These are phyloP conservation scores for Ganoderma leucocontextum DNA, from an alignment of 1,284 basidiomycete genomes.

Conservation along the genomic window DNA sequence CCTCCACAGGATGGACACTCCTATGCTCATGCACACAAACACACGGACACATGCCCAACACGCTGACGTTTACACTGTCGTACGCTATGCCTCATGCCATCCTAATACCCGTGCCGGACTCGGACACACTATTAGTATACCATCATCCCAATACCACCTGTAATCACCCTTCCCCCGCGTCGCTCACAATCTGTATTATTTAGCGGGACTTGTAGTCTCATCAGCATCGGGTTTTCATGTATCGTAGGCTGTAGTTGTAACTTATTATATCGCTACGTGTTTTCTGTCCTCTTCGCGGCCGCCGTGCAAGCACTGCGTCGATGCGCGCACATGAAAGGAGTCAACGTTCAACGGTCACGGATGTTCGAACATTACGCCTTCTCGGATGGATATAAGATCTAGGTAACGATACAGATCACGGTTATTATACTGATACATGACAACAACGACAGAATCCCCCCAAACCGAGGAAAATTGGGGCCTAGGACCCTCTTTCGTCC, in stretches of 20 bases:
- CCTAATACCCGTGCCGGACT: neutral
- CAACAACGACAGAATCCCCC: too few relatives aligned
- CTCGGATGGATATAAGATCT: too few relatives aligned
- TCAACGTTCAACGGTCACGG: too few relatives aligned
- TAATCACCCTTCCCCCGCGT: neutral
- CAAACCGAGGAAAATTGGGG: too few relatives aligned
- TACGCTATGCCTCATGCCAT: neutral
- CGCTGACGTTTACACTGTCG: neutral
- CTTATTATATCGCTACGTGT: neutral
- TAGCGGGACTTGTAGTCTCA: neutral
- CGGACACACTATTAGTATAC: conserved; percentile 1
- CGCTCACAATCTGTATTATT: neutral
- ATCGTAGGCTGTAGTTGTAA: neutral
- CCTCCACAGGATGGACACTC: neutral
- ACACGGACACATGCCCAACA: neutral
- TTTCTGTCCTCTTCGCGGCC: neutral
- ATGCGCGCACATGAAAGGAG: too few relatives aligned
- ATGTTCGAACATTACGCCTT: too few relatives aligned
- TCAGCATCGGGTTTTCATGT: neutral
- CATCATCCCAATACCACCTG: neutral
- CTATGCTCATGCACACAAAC: neutral
- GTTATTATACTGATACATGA: neutral
- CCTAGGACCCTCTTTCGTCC: neutral
- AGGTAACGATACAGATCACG: neutral
- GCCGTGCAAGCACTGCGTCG: too few relatives aligned